Evolutionary conservation across 2,329 filamentous ascomycete genomes (phyloP).

Genomic region (Xylogone sp.): DNA sequence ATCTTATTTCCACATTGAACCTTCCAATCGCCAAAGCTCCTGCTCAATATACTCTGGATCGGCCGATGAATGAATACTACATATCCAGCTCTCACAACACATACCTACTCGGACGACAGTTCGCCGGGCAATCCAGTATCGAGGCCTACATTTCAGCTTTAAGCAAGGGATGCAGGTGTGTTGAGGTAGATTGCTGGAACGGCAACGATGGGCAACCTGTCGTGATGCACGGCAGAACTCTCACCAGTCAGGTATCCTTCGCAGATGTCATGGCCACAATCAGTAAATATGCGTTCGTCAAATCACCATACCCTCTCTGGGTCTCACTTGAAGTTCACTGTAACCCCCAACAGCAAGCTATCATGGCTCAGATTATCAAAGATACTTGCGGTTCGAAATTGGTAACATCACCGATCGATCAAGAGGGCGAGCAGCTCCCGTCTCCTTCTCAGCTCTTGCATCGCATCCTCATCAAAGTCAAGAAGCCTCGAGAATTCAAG

Average conservation of each 20-base stretch:
- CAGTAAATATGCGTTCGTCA: slow-evolving; percentile 88
- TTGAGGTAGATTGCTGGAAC: slow-evolving; percentile 98
- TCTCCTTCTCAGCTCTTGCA: slow-evolving; percentile 82
- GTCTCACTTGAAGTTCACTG: slow-evolving; percentile 97
- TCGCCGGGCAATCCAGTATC: slow-evolving; percentile 84
- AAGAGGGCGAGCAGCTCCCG: slow-evolving; percentile 66
- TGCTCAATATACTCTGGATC: slow-evolving; percentile 64
- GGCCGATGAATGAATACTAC: slow-evolving; percentile 93
- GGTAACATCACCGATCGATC: slow-evolving; percentile 70
- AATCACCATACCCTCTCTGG: slow-evolving; percentile 84
- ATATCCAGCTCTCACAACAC: slow-evolving; percentile 99
- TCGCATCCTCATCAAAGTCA: slow-evolving; percentile 90
- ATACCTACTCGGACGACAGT: slow-evolving; percentile 87
- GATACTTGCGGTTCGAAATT: slow-evolving; percentile 78
- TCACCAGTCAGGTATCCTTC: slow-evolving; percentile 87
- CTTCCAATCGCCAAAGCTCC: slow-evolving; percentile 59
- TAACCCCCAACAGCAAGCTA: slow-evolving; percentile 72
- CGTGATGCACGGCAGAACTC: slow-evolving; percentile 85
- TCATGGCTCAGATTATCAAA: slow-evolving; percentile 88
- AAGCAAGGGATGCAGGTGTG: slow-evolving; percentile 84
- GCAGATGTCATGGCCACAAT: slow-evolving; percentile 89
- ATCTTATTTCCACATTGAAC: slow-evolving; percentile 72
- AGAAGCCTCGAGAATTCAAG: slow-evolving; percentile 55
- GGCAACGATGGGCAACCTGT: slow-evolving; percentile 81
- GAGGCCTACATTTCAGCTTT: slow-evolving; percentile 92